Percentiles rank a stretch among this genome's conserved stretches.
These are phyloP conservation scores for Podaxis mareebaensis DNA, from an alignment of 768 basidiomycete species.

Conservation along the genomic window DNA sequence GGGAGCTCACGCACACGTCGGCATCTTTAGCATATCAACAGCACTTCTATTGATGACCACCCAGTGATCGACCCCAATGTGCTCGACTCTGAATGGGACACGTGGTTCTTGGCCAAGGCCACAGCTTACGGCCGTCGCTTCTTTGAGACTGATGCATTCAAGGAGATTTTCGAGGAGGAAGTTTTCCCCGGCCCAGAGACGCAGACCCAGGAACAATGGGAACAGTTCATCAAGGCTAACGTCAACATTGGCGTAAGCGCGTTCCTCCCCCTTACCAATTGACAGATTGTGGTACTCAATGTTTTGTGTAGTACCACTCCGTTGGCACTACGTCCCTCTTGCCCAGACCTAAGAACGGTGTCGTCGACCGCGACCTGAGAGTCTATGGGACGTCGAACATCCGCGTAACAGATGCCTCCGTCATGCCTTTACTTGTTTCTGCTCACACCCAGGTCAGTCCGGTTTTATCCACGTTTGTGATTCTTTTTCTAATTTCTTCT, in stretches of 20 bases:
- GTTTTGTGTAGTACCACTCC: slow-evolving; percentile 29
- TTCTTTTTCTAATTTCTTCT: background rate
- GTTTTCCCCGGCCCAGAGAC: slow-evolving; percentile 28
- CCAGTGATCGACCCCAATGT: slow-evolving; percentile 65
- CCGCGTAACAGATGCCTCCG: slow-evolving; percentile 52
- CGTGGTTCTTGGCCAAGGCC: slow-evolving; percentile 32
- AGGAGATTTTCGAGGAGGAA: slow-evolving; percentile 31
- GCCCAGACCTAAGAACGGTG: slow-evolving; percentile 33
- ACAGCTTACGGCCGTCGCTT: slow-evolving; percentile 32
- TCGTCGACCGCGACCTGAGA: slow-evolving; percentile 45
- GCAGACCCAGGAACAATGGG: slow-evolving; percentile 26
- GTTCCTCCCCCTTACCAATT: background rate
- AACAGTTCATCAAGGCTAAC: slow-evolving; percentile 24
- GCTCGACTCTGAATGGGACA: slow-evolving; percentile 33
- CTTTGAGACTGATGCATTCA: slow-evolving; percentile 29
- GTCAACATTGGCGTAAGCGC: slow-evolving; percentile 27
- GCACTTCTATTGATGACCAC: slow-evolving; percentile 55
- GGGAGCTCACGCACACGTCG: no score
- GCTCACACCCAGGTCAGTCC: slow-evolving; percentile 30
- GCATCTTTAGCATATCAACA: slow-evolving; percentile 43
- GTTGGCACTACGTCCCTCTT: slow-evolving; percentile 26
- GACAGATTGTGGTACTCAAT: background rate
- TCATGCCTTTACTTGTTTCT: slow-evolving; percentile 49
- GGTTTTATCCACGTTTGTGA: background rate
- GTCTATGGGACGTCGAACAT: slow-evolving; percentile 51